Conservation (phyloP, 2,329 filamentous ascomycete species). For the Incumbomyces lentus region DNA sequence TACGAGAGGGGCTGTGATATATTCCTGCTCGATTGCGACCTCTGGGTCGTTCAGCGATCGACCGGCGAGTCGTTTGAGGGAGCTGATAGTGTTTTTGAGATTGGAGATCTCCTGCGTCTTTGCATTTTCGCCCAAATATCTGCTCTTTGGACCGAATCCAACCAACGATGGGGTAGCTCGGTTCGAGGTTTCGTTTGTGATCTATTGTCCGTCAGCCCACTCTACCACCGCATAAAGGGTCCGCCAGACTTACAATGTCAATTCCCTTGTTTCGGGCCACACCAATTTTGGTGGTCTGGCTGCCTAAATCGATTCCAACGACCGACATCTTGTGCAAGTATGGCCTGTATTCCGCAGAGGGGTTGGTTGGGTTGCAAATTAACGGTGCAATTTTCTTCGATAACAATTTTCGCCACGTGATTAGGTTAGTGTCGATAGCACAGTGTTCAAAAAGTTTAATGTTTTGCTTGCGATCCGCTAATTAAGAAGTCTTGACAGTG, state of each 20-base stretch:
- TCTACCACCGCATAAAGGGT: no score
- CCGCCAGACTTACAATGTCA: constrained; percentile 73
- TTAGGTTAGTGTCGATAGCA: neutral
- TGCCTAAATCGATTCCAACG: constrained; percentile 86
- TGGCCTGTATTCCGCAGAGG: neutral
- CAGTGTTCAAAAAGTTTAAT: no score
- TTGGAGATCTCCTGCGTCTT: constrained; percentile 99
- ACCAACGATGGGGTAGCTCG: constrained; percentile 93
- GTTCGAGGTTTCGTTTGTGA: constrained; percentile 98
- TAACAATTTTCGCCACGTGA: constrained; percentile 4
- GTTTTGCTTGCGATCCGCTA: no score
- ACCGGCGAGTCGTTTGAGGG: constrained; percentile 84
- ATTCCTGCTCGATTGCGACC: constrained; percentile 84
- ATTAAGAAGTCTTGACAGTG: no score
- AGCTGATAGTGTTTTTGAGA: constrained; percentile 95
- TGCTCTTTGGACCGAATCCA: constrained; percentile 85
- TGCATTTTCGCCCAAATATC: constrained; percentile 87
- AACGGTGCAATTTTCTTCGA: neutral
- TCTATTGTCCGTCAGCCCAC: constrained; percentile 42
- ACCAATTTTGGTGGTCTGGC: constrained; percentile 92
- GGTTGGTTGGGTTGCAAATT: neutral
- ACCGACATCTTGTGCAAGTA: constrained; percentile 41
- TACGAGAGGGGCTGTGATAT: constrained; percentile 71
- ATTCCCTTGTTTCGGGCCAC: constrained; percentile 97
- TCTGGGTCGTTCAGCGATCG: constrained; percentile 82